phyloP scores from a whole-genome alignment of 306 rosid species.

The Fagus sylvatica region DNA sequence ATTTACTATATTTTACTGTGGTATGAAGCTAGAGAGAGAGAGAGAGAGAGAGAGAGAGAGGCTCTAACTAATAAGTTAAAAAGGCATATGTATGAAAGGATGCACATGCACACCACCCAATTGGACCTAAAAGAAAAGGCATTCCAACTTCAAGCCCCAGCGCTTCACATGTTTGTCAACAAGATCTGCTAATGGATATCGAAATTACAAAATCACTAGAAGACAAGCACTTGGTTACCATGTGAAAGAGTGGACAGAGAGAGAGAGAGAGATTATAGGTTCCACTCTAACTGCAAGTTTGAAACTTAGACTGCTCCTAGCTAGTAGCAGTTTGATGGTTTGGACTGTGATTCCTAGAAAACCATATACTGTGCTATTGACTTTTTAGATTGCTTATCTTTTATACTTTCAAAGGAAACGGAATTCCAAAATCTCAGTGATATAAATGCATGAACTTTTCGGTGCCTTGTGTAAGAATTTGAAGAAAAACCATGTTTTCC shows the following conservation, averaged over 20 bases:
- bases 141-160: constrained; percentile 38
- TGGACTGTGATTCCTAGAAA: constrained; percentile 49
- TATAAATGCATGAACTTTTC: constrained; percentile 25
- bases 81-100: neutral
- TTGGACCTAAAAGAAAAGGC: constrained; percentile 62
- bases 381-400: constrained; percentile 36
- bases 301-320: constrained; percentile 40
- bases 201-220: constrained; percentile 49
- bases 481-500: constrained; percentile 12
- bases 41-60: neutral
- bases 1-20: neutral
- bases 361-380: constrained; percentile 42
- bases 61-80: constrained; percentile 7
- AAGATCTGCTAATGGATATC: constrained; percentile 49
- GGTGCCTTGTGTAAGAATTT: constrained; percentile 31
- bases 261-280: constrained; percentile 25
- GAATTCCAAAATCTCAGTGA: constrained; percentile 17
- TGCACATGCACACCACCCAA: constrained; percentile 83
- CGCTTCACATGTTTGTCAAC: constrained; percentile 75
- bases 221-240: constrained; percentile 58
- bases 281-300: constrained; percentile 48
- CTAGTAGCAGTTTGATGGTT: constrained; percentile 38
- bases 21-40: constrained; percentile 4
- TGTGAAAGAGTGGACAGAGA: constrained; percentile 60
- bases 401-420: constrained; percentile 8